Percentiles rank a stretch among this genome's conserved stretches.
Evolutionary conservation across 2,329 filamentous ascomycete genomes (phyloP).

Genomic region (Pyricularia sp.): DNA sequence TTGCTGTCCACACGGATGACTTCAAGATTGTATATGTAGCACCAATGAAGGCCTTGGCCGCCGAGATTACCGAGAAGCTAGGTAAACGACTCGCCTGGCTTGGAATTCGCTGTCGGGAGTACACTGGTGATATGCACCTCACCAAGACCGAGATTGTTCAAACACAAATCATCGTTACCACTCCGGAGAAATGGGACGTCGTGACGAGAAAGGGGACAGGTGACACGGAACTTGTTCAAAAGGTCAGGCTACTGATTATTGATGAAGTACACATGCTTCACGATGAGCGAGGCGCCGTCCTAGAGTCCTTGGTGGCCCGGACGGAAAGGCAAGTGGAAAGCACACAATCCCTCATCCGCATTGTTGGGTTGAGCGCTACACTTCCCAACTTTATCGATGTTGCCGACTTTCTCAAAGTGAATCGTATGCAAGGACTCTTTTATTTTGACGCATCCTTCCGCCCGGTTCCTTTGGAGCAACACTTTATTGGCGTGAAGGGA

Average conservation of each 20-base stretch:
- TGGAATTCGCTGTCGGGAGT: conserved; percentile 81
- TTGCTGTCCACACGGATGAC: conserved; percentile 72
- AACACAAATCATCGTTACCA: conserved; percentile 97
- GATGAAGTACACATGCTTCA: conserved; percentile 99
- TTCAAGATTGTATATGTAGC: conserved; percentile 99
- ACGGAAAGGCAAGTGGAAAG: conserved; percentile 96
- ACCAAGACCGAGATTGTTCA: conserved; percentile 93
- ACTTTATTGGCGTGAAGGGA: conserved; percentile 93
- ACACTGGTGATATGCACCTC: conserved; percentile 97
- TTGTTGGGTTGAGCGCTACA: conserved; percentile 90
- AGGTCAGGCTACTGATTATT: conserved; percentile 91
- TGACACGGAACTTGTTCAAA: conserved; percentile 94
- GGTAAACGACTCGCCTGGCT: conserved; percentile 90
- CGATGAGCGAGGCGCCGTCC: conserved; percentile 89
- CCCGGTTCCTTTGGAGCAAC: conserved; percentile 91
- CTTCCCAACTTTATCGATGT: conserved; percentile 96
- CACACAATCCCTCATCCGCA: conserved; percentile 93
- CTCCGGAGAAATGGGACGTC: conserved; percentile 98
- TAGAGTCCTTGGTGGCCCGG: conserved; percentile 90
- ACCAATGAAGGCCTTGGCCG: conserved; percentile 96
- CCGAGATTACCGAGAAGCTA: conserved; percentile 91
- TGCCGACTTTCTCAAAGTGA: conserved; percentile 93
- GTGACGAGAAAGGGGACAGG: conserved; percentile 95
- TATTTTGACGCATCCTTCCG: conserved; percentile 96
- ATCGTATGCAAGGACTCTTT: conserved; percentile 84